Base-by-base conservation (phyloP, 2,329 filamentous ascomycete species). In the Paecilomyces fulvus region DNA sequence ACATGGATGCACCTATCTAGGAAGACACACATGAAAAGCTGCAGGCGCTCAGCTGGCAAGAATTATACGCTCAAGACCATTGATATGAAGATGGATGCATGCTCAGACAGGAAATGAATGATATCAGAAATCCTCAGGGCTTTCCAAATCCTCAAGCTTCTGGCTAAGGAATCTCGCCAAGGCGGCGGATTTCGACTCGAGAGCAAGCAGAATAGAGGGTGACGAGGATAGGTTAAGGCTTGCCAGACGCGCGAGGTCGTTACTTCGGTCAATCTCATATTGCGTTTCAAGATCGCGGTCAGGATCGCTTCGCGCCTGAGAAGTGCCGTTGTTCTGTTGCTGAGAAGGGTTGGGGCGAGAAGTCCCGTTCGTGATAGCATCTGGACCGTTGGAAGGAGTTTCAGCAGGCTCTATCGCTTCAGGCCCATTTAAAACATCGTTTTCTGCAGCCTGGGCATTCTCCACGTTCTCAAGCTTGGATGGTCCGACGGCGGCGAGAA, bases 161-260 rank as follows among this genome's bases (percentile, higher is more conserved):
- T 73, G 69, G 10, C 71, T 64, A 11, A 75, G 63, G 53, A 75
- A 75, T 10, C 67, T 65, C 6, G 70, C 73, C 48, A 75, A 56
- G 3, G 73, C 73, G 1, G 72, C 73, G 21, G 71, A 75, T 58
- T 75, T 75, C 7, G 73, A 74, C 55, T 75, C 73, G 10, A 75
- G 56, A 1, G 73, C 73, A 10, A 75, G 62, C 5, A 75, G 61
- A 3, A 74, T 73, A 1, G 70, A 61, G 0, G 73, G 73, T 1
- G 70, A 69, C 1, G 73, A 65, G 4, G 67, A 69, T 0, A 75
- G 66, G 49, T 75, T 75, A 46, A 75, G 58, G 52, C 69, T 71
- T 1, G 69, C 65, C 11, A 75, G 62, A 20, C 73, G 71, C 2
- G 68, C 69, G 8, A 75, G 66, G 55, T 75, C 73, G 30, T 63